phyloP scores from a whole-genome alignment of 2,329 filamentous ascomycete genomes.

The Arachnopeziza araneosa region DNA sequence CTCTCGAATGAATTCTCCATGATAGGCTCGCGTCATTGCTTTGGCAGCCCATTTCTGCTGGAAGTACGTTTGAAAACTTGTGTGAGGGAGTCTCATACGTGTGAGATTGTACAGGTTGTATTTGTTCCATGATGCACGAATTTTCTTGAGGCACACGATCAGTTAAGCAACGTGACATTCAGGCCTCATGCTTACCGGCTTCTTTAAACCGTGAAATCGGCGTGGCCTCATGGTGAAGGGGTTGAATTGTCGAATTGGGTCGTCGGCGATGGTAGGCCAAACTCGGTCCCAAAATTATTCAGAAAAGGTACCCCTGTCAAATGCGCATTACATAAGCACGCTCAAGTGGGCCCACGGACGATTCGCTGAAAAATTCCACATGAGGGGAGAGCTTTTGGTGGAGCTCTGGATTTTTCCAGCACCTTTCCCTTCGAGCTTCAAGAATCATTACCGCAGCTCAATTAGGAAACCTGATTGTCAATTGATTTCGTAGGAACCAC shows the following conservation, averaged over 20 bases:
- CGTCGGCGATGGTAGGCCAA: neutral
- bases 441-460: neutral
- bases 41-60: conserved; percentile 98
- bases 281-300: neutral
- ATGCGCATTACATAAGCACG: neutral
- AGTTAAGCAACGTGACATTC: neutral
- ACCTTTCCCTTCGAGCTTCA: neutral
- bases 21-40: conserved; percentile 75
- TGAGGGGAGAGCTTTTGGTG: neutral
- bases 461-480: neutral
- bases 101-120: conserved; percentile 90
- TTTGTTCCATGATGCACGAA: conserved; percentile 96
- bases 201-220: conserved; percentile 62
- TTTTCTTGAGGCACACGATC: conserved; percentile 54
- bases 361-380: neutral
- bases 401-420: neutral
- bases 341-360: too few relatives aligned
- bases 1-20: conserved; percentile 91
- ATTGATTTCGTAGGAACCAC: neutral
- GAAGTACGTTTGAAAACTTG: conserved; percentile 66
- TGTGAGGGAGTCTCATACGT: conserved; percentile 42
- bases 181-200: conserved; percentile 48
- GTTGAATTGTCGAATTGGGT: neutral
- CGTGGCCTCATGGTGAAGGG: conserved; percentile 39
- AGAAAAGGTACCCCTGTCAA: neutral